phyloP scores from a whole-genome alignment of 164 flowering plant species.

The Tinospora cordifolia region DNA sequence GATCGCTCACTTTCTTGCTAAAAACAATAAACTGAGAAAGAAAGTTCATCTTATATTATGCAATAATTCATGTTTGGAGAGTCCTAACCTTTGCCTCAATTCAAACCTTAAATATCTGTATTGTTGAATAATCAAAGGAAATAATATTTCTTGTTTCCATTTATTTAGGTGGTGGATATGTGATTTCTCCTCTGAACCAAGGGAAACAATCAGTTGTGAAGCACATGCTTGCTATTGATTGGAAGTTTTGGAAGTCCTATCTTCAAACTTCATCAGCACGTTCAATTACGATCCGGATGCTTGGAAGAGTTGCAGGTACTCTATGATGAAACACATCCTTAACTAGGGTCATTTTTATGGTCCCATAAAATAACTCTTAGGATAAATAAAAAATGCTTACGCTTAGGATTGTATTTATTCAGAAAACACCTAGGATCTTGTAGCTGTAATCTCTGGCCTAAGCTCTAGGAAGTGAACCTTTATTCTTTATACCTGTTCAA shows the following conservation, averaged over 20 bases:
- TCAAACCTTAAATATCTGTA: background rate
- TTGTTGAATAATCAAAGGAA: background rate
- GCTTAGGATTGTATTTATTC: background rate
- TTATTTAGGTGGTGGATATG: constrained; percentile 83
- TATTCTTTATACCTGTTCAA: background rate
- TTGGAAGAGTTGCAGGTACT: constrained; percentile 77
- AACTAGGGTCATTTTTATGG: background rate
- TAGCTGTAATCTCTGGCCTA: background rate
- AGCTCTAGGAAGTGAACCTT: background rate
- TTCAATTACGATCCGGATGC: constrained; percentile 67
- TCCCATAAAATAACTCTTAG: background rate
- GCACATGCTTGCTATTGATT: constrained; percentile 93
- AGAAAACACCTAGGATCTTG: background rate
- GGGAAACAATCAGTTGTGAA: constrained; percentile 73
- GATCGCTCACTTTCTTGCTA: background rate
- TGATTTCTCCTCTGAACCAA: constrained; percentile 59
- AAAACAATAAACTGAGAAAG: background rate
- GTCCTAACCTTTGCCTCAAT: background rate
- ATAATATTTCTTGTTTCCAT: background rate
- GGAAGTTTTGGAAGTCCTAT: constrained; percentile 81
- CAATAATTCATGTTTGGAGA: too few species aligned
- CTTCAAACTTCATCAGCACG: constrained; percentile 42
- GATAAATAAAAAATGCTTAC: background rate
- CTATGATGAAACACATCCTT: background rate
- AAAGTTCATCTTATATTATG: background rate